Percentiles rank a stretch among this genome's conserved stretches.
phyloP scores from a whole-genome alignment of 192 early-diverging fungal species.

The Coemansia sp. region DNA sequence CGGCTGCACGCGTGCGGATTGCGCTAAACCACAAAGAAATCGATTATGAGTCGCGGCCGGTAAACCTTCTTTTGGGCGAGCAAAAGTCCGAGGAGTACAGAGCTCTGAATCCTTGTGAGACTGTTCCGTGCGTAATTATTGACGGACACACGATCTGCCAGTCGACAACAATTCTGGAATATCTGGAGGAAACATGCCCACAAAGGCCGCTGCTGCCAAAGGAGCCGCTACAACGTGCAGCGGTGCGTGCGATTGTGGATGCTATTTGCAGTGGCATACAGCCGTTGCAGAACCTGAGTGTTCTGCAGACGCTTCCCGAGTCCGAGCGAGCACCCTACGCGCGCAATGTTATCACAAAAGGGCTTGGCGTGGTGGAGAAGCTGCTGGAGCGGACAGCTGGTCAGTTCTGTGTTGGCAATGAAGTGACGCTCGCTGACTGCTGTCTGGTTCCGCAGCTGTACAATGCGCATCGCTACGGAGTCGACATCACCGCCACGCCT shows the following conservation, averaged over 20 bases:
- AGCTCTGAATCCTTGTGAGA: slow-evolving; percentile 64
- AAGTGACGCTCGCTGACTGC: slow-evolving; percentile 83
- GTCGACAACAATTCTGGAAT: slow-evolving; percentile 83
- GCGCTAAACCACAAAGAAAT: slow-evolving; percentile 77
- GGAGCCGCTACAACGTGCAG: slow-evolving; percentile 64
- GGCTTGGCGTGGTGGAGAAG: slow-evolving; percentile 69
- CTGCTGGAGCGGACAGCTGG: slow-evolving; percentile 65
- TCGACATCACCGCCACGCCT: slow-evolving; percentile 74
- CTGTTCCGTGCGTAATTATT: slow-evolving; percentile 69
- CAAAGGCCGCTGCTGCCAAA: slow-evolving; percentile 70
- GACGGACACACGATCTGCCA: slow-evolving; percentile 60
- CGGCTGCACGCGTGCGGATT: slow-evolving; percentile 73
- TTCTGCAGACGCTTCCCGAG: slow-evolving; percentile 65
- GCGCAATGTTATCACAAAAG: slow-evolving; percentile 58
- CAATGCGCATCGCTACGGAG: slow-evolving; percentile 73
- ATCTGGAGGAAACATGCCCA: slow-evolving; percentile 78
- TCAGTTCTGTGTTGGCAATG: slow-evolving; percentile 75
- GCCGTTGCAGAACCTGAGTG: slow-evolving; percentile 81
- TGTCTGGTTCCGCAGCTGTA: slow-evolving; percentile 75
- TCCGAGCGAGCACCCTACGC: slow-evolving; percentile 36
- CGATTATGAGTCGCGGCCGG: slow-evolving; percentile 60
- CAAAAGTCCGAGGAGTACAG: slow-evolving; percentile 63
- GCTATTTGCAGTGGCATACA: slow-evolving; percentile 83
- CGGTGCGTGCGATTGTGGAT: slow-evolving; percentile 68
- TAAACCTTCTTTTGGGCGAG: slow-evolving; percentile 77